Evolutionary conservation across 2,329 filamentous ascomycete genomes (phyloP).

Genomic region (Aaosphaeria arxii): DNA sequence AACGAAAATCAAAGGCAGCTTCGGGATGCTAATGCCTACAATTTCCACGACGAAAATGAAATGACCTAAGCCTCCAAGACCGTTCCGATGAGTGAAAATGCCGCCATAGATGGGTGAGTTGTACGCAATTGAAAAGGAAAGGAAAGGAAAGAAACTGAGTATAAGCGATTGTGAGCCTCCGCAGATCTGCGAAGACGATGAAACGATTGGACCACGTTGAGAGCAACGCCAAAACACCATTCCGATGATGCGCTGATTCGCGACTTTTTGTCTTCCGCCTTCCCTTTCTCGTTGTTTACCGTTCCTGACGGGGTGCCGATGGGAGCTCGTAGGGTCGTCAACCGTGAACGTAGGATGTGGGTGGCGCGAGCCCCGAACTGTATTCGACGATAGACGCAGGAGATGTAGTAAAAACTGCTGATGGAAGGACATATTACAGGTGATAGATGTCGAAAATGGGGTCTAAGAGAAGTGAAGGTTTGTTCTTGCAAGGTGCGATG

Average conservation of each 20-base stretch:
- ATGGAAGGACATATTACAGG: slow-evolving; percentile 28
- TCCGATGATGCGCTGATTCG: slow-evolving; percentile 22
- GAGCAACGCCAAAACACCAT: slow-evolving; percentile 30
- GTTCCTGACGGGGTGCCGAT: slow-evolving; percentile 34
- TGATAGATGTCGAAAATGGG: slow-evolving; percentile 26
- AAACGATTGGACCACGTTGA: slow-evolving; percentile 13
- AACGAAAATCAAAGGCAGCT: too few species aligned
- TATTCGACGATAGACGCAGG: slow-evolving; percentile 23
- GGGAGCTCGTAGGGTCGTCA: slow-evolving; percentile 32
- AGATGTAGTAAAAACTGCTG: slow-evolving; percentile 17
- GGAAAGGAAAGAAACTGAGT: not conserved
- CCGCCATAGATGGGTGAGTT: slow-evolving; percentile 1
- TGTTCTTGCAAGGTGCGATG: slow-evolving; percentile 8
- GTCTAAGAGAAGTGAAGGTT: slow-evolving; percentile 21
- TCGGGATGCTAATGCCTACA: slow-evolving; percentile 1
- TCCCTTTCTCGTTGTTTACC: slow-evolving; percentile 25
- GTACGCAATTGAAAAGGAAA: not conserved
- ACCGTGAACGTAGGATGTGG: slow-evolving; percentile 18
- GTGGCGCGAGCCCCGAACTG: slow-evolving; percentile 19
- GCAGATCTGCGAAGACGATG: too few species aligned
- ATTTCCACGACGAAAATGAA: slow-evolving; percentile 1
- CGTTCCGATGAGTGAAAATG: not conserved
- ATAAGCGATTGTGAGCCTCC: slow-evolving; percentile 7
- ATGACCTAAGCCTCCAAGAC: not conserved
- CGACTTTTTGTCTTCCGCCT: slow-evolving; percentile 15